phyloP scores from a whole-genome alignment of 2,329 filamentous ascomycete species.

The Penicillium sp. region DNA sequence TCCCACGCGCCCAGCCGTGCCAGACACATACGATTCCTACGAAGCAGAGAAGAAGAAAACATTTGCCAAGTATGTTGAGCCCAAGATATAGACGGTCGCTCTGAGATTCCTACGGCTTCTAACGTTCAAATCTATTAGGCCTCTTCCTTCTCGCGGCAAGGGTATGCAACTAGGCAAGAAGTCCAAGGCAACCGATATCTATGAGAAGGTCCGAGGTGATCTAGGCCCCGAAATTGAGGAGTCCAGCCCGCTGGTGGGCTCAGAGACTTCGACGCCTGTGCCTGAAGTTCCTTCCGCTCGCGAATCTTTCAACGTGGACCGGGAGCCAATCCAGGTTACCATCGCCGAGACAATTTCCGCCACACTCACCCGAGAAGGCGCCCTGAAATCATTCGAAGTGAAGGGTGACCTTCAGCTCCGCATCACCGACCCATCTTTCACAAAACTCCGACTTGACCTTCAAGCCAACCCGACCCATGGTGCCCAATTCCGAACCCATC shows the following conservation, averaged over 20 bases:
- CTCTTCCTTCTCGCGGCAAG: constrained; percentile 76
- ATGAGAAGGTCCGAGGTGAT: constrained; percentile 90
- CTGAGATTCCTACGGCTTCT: constrained; percentile 1
- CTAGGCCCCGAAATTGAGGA: constrained; percentile 86
- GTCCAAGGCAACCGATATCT: constrained; percentile 96
- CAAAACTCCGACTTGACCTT: constrained; percentile 87
- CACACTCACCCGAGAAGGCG: constrained; percentile 84
- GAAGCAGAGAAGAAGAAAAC: constrained; percentile 97
- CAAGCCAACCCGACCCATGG: constrained; percentile 76
- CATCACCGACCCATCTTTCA: constrained; percentile 84
- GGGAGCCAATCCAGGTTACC: constrained; percentile 84
- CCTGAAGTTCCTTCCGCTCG: constrained; percentile 57
- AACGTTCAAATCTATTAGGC: constrained; percentile 51
- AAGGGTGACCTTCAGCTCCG: constrained; percentile 91
- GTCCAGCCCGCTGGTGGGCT: constrained; percentile 67
- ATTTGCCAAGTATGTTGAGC: constrained; percentile 69
- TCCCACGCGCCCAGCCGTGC: constrained; percentile 71
- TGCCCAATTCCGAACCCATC: constrained; percentile 92
- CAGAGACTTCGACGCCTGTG: constrained; percentile 58
- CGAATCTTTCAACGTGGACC: constrained; percentile 71
- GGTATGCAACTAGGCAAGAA: constrained; percentile 99
- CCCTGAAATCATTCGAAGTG: constrained; percentile 82
- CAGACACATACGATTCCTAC: constrained; percentile 89
- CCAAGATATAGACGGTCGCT: neutral
- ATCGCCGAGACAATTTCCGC: constrained; percentile 90